Conservation (phyloP, 345 rosid genomes). For the Eucalyptus microcorys region DNA sequence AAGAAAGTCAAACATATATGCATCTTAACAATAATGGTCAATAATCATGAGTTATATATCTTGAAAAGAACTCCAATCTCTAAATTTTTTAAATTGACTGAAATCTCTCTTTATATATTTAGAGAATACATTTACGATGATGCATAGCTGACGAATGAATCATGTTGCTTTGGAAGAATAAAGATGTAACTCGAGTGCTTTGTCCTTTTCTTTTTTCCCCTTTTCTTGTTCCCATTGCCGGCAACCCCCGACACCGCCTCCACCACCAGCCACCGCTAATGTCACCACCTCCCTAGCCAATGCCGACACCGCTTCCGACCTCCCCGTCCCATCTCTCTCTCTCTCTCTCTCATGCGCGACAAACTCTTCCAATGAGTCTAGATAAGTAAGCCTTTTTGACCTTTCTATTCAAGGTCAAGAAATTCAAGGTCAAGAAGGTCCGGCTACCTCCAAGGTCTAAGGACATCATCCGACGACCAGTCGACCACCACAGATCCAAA, state of each 20-base stretch:
- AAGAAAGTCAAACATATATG: too few species aligned
- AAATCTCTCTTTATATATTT: not conserved
- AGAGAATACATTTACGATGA: not conserved
- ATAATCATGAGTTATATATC: too few species aligned
- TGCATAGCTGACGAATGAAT: accelerated
- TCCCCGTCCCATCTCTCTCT: not conserved
- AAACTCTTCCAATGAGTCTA: not conserved
- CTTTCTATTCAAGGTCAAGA: too few species aligned
- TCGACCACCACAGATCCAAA: not conserved
- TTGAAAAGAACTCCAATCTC: too few species aligned
- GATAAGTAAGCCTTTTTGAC: not conserved
- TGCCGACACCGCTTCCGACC: not conserved
- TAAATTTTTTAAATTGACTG: too few species aligned
- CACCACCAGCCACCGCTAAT: not conserved
- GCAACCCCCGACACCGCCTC: not conserved
- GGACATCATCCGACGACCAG: too few species aligned
- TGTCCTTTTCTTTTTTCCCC: not conserved
- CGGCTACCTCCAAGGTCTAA: too few species aligned
- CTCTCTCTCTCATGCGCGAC: not conserved
- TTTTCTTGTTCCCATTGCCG: not conserved
- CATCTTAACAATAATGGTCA: not conserved
- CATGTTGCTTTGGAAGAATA: not conserved
- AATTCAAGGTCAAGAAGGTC: too few species aligned
- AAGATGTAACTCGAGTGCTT: not conserved
- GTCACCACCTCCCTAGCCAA: not conserved